Evolutionary conservation across 2,329 filamentous ascomycete species (phyloP), one percentile per base, ranked within the genome.

Genomic region (Dactylellina cionopaga): DNA sequence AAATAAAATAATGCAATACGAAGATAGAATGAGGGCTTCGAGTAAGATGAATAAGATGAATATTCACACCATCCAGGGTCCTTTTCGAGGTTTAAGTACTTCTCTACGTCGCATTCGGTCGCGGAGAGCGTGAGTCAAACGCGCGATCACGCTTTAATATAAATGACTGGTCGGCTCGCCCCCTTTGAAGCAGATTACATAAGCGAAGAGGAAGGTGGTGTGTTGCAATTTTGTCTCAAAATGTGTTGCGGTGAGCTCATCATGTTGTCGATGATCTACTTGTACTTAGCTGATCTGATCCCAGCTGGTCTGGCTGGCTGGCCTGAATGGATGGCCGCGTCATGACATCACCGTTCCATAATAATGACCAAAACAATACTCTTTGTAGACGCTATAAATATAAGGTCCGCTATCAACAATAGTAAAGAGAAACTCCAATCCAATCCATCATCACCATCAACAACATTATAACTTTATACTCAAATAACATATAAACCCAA

Each of bases 181-280:
- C 17, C 15, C 17, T 11, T 43, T n/a, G 6, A 43, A n/a, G 15
- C 17, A 43, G 17, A 6, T 35, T 6, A 43, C 6, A 43, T 19
- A 43, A 19, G 15, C 5, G 15, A 43, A 43, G 39, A 19, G 39
- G 15, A 19, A 19, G 15, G 39, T 7, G 15, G 17, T 7, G 5
- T 65, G 52, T 59, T 66, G 62, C 7, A 66, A 43, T 58, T 65
- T 58, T n/a, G 15, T 0, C 4, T 15, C 15, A 11, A 59, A 31
- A 44, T n/a, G 47, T 39, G 51, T 49, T 49, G 55, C 24, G 41
- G 51, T 69, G 64, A 69, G 64, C 59, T 69, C 64, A 69, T 69
- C 25, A 17, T 52, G 25, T 33, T 33, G 41, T n/a, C n/a, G n/a
- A n/a, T n/a, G n/a, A n/a, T n/a, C n/a, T n/a, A n/a, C n/a, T n/a